Conservation (phyloP, 148 eudicot species). For the Cornus suecica region DNA sequence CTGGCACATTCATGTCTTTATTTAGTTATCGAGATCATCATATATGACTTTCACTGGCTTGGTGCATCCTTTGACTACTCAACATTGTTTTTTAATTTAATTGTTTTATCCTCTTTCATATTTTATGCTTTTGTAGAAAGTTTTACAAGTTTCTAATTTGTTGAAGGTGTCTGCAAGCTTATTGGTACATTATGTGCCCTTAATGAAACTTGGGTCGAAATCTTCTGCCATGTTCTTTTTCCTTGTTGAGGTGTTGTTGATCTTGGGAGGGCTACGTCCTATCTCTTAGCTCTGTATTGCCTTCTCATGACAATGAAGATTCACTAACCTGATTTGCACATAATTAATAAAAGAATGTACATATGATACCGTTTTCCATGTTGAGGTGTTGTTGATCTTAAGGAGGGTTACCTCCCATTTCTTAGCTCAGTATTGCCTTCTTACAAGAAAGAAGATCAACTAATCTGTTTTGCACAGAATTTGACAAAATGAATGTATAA, state of each 20-base stretch:
- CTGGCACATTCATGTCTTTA: not conserved
- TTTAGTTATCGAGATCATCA: too few species aligned
- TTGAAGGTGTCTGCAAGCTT: not conserved
- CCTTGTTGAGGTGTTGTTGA: not conserved
- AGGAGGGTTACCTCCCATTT: not conserved
- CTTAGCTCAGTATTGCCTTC: not conserved
- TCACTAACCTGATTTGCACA: not conserved
- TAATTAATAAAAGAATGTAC: not conserved
- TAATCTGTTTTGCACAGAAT: not conserved
- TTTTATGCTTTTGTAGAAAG: not conserved
- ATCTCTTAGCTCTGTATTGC: not conserved
- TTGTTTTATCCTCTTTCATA: not conserved
- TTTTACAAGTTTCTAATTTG: not conserved
- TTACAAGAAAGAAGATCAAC: not conserved
- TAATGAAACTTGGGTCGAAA: not conserved
- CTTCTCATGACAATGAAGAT: not conserved
- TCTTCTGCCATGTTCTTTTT: not conserved
- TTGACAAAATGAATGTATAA: slow-evolving; percentile 1
- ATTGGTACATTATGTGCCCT: too few species aligned
- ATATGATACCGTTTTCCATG: not conserved
- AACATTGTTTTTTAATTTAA: not conserved
- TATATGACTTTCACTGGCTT: not conserved
- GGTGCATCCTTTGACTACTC: not conserved
- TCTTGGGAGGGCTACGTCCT: not conserved
- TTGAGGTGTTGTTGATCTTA: not conserved